Evolutionary conservation across 768 basidiomycete species (phyloP).

Genomic region (Suillus sp.): DNA sequence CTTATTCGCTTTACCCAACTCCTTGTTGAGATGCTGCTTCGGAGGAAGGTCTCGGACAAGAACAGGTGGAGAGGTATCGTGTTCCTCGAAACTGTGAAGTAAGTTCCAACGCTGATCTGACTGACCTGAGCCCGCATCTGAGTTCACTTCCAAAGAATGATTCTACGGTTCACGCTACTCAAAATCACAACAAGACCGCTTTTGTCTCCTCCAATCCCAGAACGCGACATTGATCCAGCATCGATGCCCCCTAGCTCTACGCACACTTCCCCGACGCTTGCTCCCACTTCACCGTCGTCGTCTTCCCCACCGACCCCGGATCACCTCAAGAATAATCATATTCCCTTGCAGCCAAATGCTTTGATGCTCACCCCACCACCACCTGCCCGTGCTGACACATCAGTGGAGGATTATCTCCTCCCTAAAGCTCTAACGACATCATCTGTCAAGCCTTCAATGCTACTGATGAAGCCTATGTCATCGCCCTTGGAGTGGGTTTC

Average conservation of each 20-base stretch:
- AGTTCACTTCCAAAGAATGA: slow-evolving; percentile 50
- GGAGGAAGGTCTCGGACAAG: slow-evolving; percentile 65
- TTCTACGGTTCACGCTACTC: slow-evolving; percentile 73
- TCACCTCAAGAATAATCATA: slow-evolving; percentile 78
- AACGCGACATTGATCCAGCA: slow-evolving; percentile 84
- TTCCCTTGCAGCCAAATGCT: slow-evolving; percentile 64
- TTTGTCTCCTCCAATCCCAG: slow-evolving; percentile 77
- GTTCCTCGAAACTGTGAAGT: slow-evolving; percentile 85
- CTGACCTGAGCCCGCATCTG: slow-evolving; percentile 6
- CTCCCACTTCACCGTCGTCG: slow-evolving; percentile 54
- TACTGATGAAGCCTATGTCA: slow-evolving; percentile 61
- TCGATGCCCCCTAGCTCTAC: slow-evolving; percentile 56
- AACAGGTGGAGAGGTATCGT: slow-evolving; percentile 77
- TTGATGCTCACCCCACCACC: slow-evolving; percentile 54
- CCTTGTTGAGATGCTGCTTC: slow-evolving; percentile 85
- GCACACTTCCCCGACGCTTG: slow-evolving; percentile 60
- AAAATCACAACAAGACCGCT: slow-evolving; percentile 76
- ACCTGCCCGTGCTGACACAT: slow-evolving; percentile 50
- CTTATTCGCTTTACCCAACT: slow-evolving; percentile 81
- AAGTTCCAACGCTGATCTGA: slow-evolving; percentile 28
- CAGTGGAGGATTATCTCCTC: slow-evolving; percentile 81
- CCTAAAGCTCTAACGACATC: slow-evolving; percentile 77
- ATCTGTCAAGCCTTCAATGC: slow-evolving; percentile 69
- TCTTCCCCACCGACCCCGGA: slow-evolving; percentile 70
- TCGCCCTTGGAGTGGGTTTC: slow-evolving; percentile 74